Percentiles rank a stretch among this genome's conserved stretches.
Evolutionary conservation across 768 basidiomycete species (phyloP).

Genomic region (Boletales sp.): DNA sequence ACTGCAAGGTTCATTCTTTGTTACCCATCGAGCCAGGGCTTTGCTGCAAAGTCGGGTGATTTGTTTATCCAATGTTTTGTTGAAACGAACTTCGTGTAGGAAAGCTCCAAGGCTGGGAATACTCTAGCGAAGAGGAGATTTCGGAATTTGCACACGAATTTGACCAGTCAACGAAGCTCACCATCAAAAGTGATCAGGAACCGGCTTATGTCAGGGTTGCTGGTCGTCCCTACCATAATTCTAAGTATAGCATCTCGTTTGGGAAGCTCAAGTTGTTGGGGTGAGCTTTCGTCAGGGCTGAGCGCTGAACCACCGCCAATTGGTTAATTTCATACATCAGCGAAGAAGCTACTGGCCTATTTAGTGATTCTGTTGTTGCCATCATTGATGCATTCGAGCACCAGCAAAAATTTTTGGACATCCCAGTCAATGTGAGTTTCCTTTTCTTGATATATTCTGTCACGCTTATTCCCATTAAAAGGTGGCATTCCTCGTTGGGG

Average conservation of each 20-base stretch:
- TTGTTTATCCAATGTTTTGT: not conserved
- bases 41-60: constrained; percentile 32
- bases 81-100: not conserved
- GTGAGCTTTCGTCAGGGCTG: not conserved
- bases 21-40: constrained; percentile 36
- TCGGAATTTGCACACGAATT: not conserved
- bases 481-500: constrained; percentile 2
- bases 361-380: constrained; percentile 7
- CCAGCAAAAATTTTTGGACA: not conserved
- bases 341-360: constrained; percentile 4
- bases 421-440: constrained; percentile 2
- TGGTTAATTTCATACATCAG: not conserved
- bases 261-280: constrained; percentile 6
- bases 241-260: constrained; percentile 1
- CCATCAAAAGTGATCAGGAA: not conserved
- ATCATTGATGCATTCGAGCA: constrained; percentile 11
- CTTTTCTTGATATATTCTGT: not conserved
- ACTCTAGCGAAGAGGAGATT: not conserved
- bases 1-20: constrained; percentile 45
- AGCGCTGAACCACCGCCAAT: no score
- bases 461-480: not conserved
- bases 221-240: not conserved
- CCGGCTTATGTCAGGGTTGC: not conserved
- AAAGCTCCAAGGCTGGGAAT: not conserved
- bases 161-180: not conserved